These are phyloP conservation scores for Kwoniella pini DNA, from an alignment of 768 basidiomycete genomes.

Conservation along the genomic window DNA sequence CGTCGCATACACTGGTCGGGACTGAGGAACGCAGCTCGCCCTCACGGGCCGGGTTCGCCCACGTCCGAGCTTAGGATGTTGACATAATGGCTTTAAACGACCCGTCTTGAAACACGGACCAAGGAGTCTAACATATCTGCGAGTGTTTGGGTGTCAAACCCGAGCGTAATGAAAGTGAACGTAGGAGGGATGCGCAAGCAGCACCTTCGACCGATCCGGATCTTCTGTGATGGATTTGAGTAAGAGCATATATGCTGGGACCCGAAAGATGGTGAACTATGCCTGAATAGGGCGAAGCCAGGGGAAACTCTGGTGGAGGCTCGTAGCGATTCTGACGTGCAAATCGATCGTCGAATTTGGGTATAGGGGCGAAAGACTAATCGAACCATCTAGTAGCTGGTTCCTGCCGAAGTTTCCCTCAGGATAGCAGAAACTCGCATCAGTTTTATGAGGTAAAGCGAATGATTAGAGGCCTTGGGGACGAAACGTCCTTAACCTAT, in stretches of 20 bases:
- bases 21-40: constrained; percentile 68
- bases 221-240: constrained; percentile 72
- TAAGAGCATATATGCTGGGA: constrained; percentile 83
- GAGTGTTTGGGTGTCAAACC: constrained; percentile 76
- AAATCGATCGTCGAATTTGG: constrained; percentile 94
- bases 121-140: constrained; percentile 82
- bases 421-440: constrained; percentile 68
- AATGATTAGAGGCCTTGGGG: constrained; percentile 91
- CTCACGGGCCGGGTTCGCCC: constrained; percentile 60
- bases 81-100: constrained; percentile 77
- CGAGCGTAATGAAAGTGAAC: constrained; percentile 72
- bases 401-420: constrained; percentile 86
- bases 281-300: constrained; percentile 88
- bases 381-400: constrained; percentile 90
- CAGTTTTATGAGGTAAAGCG: constrained; percentile 63
- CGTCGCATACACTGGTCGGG: constrained; percentile 62
- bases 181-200: constrained; percentile 63
- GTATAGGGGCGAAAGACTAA: constrained; percentile 96
- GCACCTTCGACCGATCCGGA: constrained; percentile 75
- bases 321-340: constrained; percentile 94
- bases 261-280: constrained; percentile 91
- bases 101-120: constrained; percentile 83
- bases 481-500: constrained; percentile 85
- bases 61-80: constrained; percentile 70
- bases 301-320: constrained; percentile 95